Conservation (phyloP, 2,329 filamentous ascomycete genomes). For the Diaporthe capsici region DNA sequence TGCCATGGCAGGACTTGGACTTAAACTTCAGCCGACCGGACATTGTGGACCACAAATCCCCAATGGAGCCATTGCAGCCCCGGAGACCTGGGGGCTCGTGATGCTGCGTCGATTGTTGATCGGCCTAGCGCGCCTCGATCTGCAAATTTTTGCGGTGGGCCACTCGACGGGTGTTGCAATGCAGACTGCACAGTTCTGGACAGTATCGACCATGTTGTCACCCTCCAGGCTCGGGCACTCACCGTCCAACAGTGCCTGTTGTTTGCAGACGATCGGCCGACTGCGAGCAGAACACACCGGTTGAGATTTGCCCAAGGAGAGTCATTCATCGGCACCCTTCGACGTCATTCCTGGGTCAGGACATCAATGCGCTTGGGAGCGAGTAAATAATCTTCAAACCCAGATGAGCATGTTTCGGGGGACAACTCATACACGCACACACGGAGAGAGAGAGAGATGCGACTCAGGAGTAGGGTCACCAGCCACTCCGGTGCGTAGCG, state of each 20-base stretch:
- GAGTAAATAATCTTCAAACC: slow-evolving; percentile 10
- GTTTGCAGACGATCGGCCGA: slow-evolving; percentile 18
- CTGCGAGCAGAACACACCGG: slow-evolving; percentile 19
- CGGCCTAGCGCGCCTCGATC: slow-evolving; percentile 29
- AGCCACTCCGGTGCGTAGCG: slow-evolving; percentile 10
- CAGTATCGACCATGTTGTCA: slow-evolving; percentile 11
- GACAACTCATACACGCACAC: neutral
- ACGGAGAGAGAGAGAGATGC: slow-evolving; percentile 7
- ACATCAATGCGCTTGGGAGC: slow-evolving; percentile 1
- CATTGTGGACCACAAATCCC: slow-evolving; percentile 4
- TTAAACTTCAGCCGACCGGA: slow-evolving; percentile 30
- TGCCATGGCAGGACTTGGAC: slow-evolving; percentile 16
- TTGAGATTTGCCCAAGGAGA: neutral
- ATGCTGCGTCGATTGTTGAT: slow-evolving; percentile 13
- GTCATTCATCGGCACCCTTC: neutral
- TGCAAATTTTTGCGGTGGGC: slow-evolving; percentile 29
- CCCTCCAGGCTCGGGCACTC: slow-evolving; percentile 9
- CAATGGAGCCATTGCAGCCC: slow-evolving; percentile 7
- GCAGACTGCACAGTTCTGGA: slow-evolving; percentile 6
- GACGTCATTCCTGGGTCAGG: slow-evolving; percentile 11
- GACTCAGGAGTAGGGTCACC: slow-evolving; percentile 21
- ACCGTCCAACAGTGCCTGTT: slow-evolving; percentile 7
- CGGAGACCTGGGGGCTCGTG: neutral
- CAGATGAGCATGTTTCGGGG: slow-evolving; percentile 30
- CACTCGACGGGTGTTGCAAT: slow-evolving; percentile 20